A percentile compares a stretch with the other conserved stretches of the same genome.
Evolutionary conservation across 73 alveolate species (phyloP).

Genomic region (Paramecium sexaurelia): DNA sequence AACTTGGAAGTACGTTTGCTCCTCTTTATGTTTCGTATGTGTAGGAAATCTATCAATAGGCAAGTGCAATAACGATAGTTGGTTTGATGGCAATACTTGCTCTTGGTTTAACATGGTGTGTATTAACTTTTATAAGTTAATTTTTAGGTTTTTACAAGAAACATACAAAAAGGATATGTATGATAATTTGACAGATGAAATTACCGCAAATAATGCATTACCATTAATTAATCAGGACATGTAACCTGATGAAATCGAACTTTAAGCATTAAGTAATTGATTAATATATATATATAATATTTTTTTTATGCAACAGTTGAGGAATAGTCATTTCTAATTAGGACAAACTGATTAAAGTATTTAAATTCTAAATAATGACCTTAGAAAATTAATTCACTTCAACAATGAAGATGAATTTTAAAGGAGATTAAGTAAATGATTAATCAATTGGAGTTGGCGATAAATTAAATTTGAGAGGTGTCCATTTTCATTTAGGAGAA

Average conservation of each 20-base stretch:
- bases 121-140: not conserved
- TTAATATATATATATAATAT: not conserved
- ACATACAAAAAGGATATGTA: constrained; percentile 30
- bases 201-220: not conserved
- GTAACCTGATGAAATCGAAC: not conserved
- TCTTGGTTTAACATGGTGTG: not conserved
- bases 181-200: constrained; percentile 7
- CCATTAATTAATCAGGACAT: not conserved
- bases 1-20: constrained; percentile 27
- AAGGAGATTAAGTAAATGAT: not conserved
- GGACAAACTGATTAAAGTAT: constrained; percentile 29
- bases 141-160: constrained; percentile 28
- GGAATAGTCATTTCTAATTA: constrained; percentile 21
- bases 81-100: not conserved
- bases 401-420: constrained; percentile 45
- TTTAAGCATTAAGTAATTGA: not conserved
- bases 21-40: not conserved
- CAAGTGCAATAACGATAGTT: constrained; percentile 34
- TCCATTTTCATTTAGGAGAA: constrained; percentile 55
- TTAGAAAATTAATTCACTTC: constrained; percentile 40
- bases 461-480: constrained; percentile 25
- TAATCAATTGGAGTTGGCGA: constrained; percentile 31
- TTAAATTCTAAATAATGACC: not conserved
- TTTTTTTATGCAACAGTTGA: constrained; percentile 29
- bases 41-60: not conserved